These are phyloP conservation scores for Coemansia reversa DNA, from an alignment of 192 early-diverging fungal species.

Conservation along the genomic window DNA sequence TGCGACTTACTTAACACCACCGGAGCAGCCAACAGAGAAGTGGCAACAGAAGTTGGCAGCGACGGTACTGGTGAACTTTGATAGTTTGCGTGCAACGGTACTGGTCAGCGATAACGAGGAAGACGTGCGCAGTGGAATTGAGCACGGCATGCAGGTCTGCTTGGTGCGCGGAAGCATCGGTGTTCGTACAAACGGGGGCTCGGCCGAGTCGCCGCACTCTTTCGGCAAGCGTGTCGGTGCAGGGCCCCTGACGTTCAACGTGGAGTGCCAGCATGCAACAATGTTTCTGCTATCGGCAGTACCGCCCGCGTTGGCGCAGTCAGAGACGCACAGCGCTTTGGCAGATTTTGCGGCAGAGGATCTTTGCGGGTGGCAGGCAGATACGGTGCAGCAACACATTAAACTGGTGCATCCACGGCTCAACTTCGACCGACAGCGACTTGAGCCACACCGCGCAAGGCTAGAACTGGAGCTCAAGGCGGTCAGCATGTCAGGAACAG, in stretches of 20 bases:
- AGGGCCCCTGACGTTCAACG: slow-evolving; percentile 29
- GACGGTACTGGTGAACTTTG: slow-evolving; percentile 29
- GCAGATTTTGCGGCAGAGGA: slow-evolving; percentile 21
- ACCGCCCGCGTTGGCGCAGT: slow-evolving; percentile 19
- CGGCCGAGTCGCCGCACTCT: slow-evolving; percentile 39
- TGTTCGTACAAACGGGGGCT: slow-evolving; percentile 47
- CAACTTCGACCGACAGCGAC: slow-evolving; percentile 21
- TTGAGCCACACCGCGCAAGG: slow-evolving; percentile 35
- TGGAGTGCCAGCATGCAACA: slow-evolving; percentile 36
- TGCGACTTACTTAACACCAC: neutral
- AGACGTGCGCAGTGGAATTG: slow-evolving; percentile 42
- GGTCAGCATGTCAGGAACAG: slow-evolving; percentile 19
- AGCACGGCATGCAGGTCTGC: slow-evolving; percentile 48
- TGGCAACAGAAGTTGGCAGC: slow-evolving; percentile 33
- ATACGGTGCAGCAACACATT: slow-evolving; percentile 37
- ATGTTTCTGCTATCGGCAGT: slow-evolving; percentile 48
- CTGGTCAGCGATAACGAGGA: slow-evolving; percentile 53
- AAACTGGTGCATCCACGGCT: slow-evolving; percentile 25
- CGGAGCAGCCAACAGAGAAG: slow-evolving; percentile 22
- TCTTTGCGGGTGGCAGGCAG: slow-evolving; percentile 36
- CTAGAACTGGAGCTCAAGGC: slow-evolving; percentile 39
- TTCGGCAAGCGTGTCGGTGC: slow-evolving; percentile 44
- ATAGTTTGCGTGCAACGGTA: slow-evolving; percentile 32
- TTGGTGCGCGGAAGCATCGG: slow-evolving; percentile 18
- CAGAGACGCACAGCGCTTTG: slow-evolving; percentile 4